Percentiles rank a stretch among this genome's conserved stretches.
phyloP scores from a whole-genome alignment of 2,329 filamentous ascomycete genomes.

The Penicillium sp. region DNA sequence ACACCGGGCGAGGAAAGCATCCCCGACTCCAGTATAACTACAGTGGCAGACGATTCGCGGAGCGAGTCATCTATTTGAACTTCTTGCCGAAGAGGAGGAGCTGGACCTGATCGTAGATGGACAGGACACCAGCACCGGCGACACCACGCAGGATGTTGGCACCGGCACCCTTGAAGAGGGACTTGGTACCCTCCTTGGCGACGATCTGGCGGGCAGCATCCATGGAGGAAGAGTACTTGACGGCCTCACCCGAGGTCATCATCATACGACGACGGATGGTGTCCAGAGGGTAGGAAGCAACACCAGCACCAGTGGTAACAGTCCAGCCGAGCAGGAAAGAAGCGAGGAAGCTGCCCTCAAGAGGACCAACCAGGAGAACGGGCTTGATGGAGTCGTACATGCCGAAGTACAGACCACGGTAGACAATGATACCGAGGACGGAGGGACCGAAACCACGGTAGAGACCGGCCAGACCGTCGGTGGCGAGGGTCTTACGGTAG shows the following conservation, averaged over 20 bases:
- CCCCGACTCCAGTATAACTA: slow-evolving; percentile 25
- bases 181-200: slow-evolving; percentile 93
- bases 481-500: slow-evolving; percentile 99
- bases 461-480: slow-evolving; percentile 98
- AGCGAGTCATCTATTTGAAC: slow-evolving; percentile 62
- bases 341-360: slow-evolving; percentile 98
- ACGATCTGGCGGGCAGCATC: slow-evolving; percentile 96
- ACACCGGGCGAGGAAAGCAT: slow-evolving; percentile 22
- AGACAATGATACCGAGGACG: slow-evolving; percentile 97
- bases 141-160: slow-evolving; percentile 99
- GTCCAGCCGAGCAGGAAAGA: slow-evolving; percentile 98
- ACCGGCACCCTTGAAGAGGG: slow-evolving; percentile 99
- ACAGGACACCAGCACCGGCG: slow-evolving; percentile 99
- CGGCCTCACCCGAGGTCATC: slow-evolving; percentile 94
- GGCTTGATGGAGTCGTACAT: slow-evolving; percentile 99
- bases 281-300: slow-evolving; percentile 99
- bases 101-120: slow-evolving; percentile 99
- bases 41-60: slow-evolving; percentile 15
- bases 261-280: slow-evolving; percentile 99
- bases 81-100: slow-evolving; percentile 99
- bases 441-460: slow-evolving; percentile 99
- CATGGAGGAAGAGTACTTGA: slow-evolving; percentile 98
- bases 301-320: slow-evolving; percentile 99
- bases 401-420: slow-evolving; percentile 99
- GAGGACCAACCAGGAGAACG: slow-evolving; percentile 81